Conservation (phyloP, 345 rosid genomes). For the Camelina hispida region DNA sequence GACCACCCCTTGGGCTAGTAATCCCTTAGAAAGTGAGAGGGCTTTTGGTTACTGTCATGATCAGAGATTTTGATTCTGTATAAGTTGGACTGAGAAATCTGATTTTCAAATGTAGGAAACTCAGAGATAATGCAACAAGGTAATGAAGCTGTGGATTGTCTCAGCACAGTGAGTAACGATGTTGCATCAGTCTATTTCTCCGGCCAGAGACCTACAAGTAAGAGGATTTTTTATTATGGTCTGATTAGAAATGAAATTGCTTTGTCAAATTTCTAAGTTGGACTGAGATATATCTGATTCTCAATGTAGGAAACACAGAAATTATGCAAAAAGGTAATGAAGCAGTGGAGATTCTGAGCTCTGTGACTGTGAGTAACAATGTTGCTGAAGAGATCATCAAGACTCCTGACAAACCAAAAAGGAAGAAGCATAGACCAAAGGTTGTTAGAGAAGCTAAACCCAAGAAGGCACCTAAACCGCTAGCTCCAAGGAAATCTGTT, state of each 20-base stretch:
- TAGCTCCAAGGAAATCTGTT: slow-evolving; percentile 47
- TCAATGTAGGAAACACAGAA: slow-evolving; percentile 28
- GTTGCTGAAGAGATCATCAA: slow-evolving; percentile 47
- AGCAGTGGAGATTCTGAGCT: slow-evolving; percentile 13
- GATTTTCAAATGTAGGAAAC: slow-evolving; percentile 8
- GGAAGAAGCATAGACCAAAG: slow-evolving; percentile 88
- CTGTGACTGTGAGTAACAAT: slow-evolving; percentile 40
- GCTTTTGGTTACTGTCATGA: neutral
- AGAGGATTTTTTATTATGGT: slow-evolving; percentile 7
- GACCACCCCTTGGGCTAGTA: neutral
- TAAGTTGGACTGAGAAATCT: neutral
- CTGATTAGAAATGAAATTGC: neutral
- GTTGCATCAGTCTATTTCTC: slow-evolving; percentile 40
- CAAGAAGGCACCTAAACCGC: slow-evolving; percentile 32
- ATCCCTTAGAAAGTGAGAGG: slow-evolving; percentile 20
- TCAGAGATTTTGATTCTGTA: neutral
- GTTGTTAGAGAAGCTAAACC: slow-evolving; percentile 69
- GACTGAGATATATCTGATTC: neutral
- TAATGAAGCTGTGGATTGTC: slow-evolving; percentile 17
- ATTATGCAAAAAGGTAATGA: slow-evolving; percentile 35
- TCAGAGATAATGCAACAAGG: slow-evolving; percentile 38
- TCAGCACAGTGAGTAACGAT: slow-evolving; percentile 38
- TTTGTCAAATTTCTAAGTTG: neutral
- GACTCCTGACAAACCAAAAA: slow-evolving; percentile 76
- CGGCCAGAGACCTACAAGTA: slow-evolving; percentile 25